Evolutionary conservation across 495 filamentous ascomycete genomes (phyloP).

Genomic region (Penicillium alfredii): DNA sequence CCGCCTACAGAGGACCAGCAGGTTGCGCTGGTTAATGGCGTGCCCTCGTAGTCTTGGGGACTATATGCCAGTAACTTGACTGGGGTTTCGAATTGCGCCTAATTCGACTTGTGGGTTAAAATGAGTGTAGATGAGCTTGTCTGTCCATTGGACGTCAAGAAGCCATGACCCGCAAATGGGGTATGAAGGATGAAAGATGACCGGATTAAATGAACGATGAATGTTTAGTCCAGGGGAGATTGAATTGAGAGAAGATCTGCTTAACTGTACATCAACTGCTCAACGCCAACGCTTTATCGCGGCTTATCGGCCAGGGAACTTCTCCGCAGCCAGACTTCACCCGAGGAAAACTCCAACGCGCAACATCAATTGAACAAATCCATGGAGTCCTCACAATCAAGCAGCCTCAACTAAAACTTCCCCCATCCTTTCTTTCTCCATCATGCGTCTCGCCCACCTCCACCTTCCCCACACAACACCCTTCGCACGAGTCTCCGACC

Average conservation of each 20-base stretch:
- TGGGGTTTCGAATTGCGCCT: too few relatives aligned
- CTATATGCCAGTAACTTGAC: too few relatives aligned
- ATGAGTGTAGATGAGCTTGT: too few relatives aligned
- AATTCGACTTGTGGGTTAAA: too few relatives aligned
- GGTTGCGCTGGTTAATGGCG: slow-evolving; percentile 35
- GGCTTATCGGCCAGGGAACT: not conserved
- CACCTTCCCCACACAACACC: slow-evolving; percentile 56
- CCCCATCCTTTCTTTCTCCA: slow-evolving; percentile 1
- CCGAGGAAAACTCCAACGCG: not conserved
- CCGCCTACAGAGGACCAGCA: slow-evolving; percentile 25
- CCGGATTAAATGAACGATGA: not conserved
- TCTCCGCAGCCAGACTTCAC: not conserved
- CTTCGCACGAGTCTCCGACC: slow-evolving; percentile 39
- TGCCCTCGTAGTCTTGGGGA: slow-evolving; percentile 7
- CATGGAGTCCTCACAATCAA: slow-evolving; percentile 1
- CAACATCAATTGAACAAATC: too few relatives aligned
- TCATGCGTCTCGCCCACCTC: slow-evolving; percentile 58
- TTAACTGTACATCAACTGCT: too few relatives aligned
- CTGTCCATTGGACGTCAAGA: too few relatives aligned
- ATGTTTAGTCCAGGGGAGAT: too few relatives aligned
- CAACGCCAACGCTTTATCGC: too few relatives aligned
- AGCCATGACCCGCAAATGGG: too few relatives aligned
- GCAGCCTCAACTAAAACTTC: not conserved
- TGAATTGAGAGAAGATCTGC: too few relatives aligned
- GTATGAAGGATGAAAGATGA: too few relatives aligned